phyloP scores from a whole-genome alignment of 2,329 filamentous ascomycete genomes.

The Colletotrichum truncatum region DNA sequence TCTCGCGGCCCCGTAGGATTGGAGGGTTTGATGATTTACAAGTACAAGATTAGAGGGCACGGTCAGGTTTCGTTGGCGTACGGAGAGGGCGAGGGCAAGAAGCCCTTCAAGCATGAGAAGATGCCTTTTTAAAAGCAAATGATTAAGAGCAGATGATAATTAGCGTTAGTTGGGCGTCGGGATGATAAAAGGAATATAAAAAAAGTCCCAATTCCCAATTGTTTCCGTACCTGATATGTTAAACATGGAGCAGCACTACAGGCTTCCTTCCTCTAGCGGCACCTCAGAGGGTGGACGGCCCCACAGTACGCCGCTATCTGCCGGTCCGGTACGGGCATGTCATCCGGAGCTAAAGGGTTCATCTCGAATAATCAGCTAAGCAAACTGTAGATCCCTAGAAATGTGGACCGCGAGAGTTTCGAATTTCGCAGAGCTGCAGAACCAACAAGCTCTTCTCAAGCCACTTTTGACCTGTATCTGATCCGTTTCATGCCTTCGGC shows the following conservation, averaged over 20 bases:
- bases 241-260: neutral
- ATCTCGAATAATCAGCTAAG: neutral
- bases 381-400: neutral
- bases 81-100: constrained; percentile 69
- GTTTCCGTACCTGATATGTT: neutral
- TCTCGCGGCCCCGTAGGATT: constrained; percentile 91
- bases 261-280: neutral
- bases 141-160: neutral
- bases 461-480: neutral
- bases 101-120: constrained; percentile 67
- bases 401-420: neutral
- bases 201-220: neutral
- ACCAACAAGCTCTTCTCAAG: neutral
- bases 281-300: neutral
- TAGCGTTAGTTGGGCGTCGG: constrained; percentile 19
- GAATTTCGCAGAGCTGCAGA: neutral
- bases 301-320: neutral
- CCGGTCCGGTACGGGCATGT: neutral
- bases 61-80: constrained; percentile 87
- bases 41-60: constrained; percentile 87
- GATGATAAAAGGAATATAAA: neutral
- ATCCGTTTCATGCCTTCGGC: neutral
- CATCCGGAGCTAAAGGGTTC: neutral
- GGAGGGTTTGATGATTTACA: constrained; percentile 96
- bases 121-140: constrained; percentile 47